A percentile compares a stretch with the other conserved stretches of the same genome.
Conservation (phyloP, 352 stramenopile genomes). For the Globisporangium emineosum region DNA sequence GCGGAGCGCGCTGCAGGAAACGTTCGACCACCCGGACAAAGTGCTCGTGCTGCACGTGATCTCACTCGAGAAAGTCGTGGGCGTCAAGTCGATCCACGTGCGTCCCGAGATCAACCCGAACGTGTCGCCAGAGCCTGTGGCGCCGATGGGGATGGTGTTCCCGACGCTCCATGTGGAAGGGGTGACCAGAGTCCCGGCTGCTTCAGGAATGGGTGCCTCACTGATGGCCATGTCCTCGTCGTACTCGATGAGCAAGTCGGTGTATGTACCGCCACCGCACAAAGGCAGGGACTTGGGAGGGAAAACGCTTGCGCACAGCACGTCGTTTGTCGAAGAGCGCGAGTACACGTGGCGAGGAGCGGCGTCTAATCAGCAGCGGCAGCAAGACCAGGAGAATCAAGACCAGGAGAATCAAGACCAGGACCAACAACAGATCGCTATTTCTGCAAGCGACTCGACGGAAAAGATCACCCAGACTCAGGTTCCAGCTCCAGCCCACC, state of each 20-base stretch:
- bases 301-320: slow-evolving; percentile 40
- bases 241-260: slow-evolving; percentile 53
- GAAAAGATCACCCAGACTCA: neutral
- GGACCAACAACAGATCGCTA: neutral
- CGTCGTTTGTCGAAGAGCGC: slow-evolving; percentile 45
- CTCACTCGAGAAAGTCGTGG: slow-evolving; percentile 49
- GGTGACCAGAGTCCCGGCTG: slow-evolving; percentile 34
- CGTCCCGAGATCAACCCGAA: slow-evolving; percentile 75
- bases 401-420: neutral
- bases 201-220: slow-evolving; percentile 17
- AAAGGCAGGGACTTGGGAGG: slow-evolving; percentile 30
- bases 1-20: slow-evolving; percentile 55
- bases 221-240: slow-evolving; percentile 26
- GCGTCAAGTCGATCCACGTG: slow-evolving; percentile 63
- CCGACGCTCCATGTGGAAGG: slow-evolving; percentile 60
- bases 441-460: neutral
- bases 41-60: slow-evolving; percentile 78
- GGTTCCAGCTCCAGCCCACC: neutral
- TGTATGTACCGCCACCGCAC: slow-evolving; percentile 47
- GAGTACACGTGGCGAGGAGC: slow-evolving; percentile 38
- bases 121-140: slow-evolving; percentile 75
- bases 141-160: slow-evolving; percentile 66
- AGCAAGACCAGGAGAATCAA: neutral
- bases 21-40: slow-evolving; percentile 52
- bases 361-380: neutral